Percentiles rank a stretch among this genome's conserved stretches.
Evolutionary conservation across 768 basidiomycete species (phyloP).

Genomic region (Mycena filopes): DNA sequence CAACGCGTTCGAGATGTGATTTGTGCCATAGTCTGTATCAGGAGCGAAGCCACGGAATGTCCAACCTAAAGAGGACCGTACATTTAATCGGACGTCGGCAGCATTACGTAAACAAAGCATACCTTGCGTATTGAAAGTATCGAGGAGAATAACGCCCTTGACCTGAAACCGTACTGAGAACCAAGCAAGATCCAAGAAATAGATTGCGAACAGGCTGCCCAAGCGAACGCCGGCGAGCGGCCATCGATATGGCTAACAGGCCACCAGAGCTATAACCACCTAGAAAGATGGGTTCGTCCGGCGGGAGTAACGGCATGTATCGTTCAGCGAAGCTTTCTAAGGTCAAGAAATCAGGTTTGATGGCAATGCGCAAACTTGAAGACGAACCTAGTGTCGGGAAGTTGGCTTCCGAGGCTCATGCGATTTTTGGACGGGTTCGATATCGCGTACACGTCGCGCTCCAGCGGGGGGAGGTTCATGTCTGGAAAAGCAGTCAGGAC

Average conservation of each 20-base stretch:
- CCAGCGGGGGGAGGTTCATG: conserved; percentile 7
- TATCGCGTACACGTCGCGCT: conserved; percentile 18
- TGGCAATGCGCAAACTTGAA: not conserved
- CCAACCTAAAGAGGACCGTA: not conserved
- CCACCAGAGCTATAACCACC: conserved; percentile 10
- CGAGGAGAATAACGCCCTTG: conserved; percentile 11
- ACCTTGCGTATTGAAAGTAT: conserved; percentile 11
- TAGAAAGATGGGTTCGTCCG: conserved; percentile 6
- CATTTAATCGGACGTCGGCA: not conserved
- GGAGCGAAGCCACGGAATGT: not conserved
- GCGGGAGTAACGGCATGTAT: not conserved
- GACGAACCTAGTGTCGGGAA: conserved; percentile 1
- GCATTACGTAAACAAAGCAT: not conserved
- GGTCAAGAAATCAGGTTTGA: not conserved
- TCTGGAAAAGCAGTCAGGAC: not conserved
- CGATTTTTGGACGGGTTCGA: conserved; percentile 17
- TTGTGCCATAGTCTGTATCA: conserved; percentile 13
- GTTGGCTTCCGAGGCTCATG: conserved; percentile 13
- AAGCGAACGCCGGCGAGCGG: conserved; percentile 11
- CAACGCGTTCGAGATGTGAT: conserved; percentile 7
- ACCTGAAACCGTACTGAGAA: conserved; percentile 1
- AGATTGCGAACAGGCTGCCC: conserved; percentile 6
- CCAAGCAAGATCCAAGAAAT: not conserved
- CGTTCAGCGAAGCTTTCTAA: conserved; percentile 2
- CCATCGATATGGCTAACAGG: not conserved